These are phyloP conservation scores for Oidium heveae DNA, from an alignment of 2,329 filamentous ascomycete species.

Conservation along the genomic window DNA sequence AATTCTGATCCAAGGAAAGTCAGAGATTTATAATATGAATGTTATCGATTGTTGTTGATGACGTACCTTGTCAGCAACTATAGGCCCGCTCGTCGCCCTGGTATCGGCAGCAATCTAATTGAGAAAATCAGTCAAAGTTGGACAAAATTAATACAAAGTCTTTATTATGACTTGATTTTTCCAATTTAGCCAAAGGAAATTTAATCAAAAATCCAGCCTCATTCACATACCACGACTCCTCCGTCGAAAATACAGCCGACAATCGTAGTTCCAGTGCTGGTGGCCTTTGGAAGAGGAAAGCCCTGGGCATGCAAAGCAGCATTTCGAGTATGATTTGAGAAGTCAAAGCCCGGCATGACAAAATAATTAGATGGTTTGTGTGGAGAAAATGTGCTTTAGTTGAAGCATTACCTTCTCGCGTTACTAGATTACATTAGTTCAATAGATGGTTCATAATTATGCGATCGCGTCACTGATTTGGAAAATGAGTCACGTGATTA, in stretches of 20 bases:
- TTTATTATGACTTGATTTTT: neutral
- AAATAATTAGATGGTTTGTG: too few species aligned
- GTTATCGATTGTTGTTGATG: neutral
- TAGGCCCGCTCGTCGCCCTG: slow-evolving; percentile 84
- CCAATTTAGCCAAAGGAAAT: neutral
- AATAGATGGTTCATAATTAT: too few species aligned
- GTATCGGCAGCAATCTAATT: slow-evolving; percentile 84
- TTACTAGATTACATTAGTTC: too few species aligned
- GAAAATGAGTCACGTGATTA: too few species aligned
- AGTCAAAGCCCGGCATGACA: slow-evolving; percentile 92
- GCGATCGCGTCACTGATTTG: too few species aligned
- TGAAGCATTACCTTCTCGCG: too few species aligned
- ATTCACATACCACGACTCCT: slow-evolving; percentile 57
- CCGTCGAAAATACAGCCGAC: slow-evolving; percentile 93
- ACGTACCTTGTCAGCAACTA: slow-evolving; percentile 83
- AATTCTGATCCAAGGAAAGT: slow-evolving; percentile 38
- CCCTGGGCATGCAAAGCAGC: slow-evolving; percentile 81
- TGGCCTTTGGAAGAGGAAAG: slow-evolving; percentile 87
- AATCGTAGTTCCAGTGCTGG: slow-evolving; percentile 95
- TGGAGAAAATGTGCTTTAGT: too few species aligned
- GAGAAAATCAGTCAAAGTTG: slow-evolving; percentile 5
- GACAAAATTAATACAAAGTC: neutral
- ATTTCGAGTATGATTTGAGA: slow-evolving; percentile 99
- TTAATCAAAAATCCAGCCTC: neutral
- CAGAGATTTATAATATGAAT: neutral